Percentiles rank a stretch among this genome's conserved stretches.
Evolutionary conservation across 1,139 yeast species (phyloP).

Genomic region (Yamadazyma triangularis): DNA sequence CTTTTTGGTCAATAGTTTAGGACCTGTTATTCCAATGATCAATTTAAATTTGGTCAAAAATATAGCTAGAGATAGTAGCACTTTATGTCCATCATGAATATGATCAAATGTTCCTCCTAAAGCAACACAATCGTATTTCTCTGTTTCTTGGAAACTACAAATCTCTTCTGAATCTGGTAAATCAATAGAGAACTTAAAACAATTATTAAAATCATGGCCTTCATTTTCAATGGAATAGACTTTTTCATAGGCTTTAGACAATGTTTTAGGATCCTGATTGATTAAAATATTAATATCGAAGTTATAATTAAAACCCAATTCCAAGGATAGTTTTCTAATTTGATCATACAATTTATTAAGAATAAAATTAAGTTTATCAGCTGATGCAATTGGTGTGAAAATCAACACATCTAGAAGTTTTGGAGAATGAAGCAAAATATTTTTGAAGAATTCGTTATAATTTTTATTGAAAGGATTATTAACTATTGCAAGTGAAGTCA

Average conservation of each 20-base stretch:
- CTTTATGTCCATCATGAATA: conserved; percentile 91
- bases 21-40: conserved; percentile 83
- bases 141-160: not conserved
- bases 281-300: conserved; percentile 32
- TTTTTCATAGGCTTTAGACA: not conserved
- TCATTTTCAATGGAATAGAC: conserved; percentile 1
- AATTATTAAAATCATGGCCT: not conserved
- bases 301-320: conserved; percentile 19
- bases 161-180: not conserved
- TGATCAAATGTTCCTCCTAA: conserved; percentile 98
- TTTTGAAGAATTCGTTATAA: conserved; percentile 19
- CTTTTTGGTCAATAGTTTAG: conserved; percentile 69
- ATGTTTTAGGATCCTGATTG: conserved; percentile 10
- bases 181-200: not conserved
- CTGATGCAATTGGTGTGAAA: conserved; percentile 13
- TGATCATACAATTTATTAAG: conserved; percentile 24
- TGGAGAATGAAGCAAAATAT: conserved; percentile 10
- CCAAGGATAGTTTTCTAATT: conserved; percentile 17
- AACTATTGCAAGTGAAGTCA: conserved; percentile 7
- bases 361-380: conserved; percentile 20
- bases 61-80: conserved; percentile 69
- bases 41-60: conserved; percentile 52
- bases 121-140: conserved; percentile 30
- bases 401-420: conserved; percentile 23
- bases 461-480: conserved; percentile 20